These are phyloP conservation scores for Fennellomyces sp. DNA, from an alignment of 371 early-diverging fungal species.

Conservation along the genomic window DNA sequence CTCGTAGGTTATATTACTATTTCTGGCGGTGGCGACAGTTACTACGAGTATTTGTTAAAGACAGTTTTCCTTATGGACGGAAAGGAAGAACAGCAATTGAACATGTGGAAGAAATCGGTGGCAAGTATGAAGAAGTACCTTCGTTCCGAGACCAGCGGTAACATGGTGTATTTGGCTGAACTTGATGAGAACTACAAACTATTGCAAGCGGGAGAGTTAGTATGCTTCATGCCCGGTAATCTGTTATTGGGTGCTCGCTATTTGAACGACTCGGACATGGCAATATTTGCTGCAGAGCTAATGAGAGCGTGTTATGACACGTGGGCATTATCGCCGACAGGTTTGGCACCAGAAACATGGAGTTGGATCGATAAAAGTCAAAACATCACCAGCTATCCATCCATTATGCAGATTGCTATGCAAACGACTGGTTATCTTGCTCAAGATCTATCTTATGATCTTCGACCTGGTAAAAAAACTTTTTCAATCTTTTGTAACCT, in stretches of 20 bases:
- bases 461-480: constrained; percentile 29
- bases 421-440: constrained; percentile 25
- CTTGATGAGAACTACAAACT: constrained; percentile 26
- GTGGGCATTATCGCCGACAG: constrained; percentile 41
- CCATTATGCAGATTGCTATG: constrained; percentile 28
- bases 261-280: constrained; percentile 22
- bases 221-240: constrained; percentile 54
- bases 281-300: constrained; percentile 33
- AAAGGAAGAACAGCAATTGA: constrained; percentile 44
- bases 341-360: constrained; percentile 50
- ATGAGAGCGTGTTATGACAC: constrained; percentile 39
- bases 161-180: constrained; percentile 42
- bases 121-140: constrained; percentile 51
- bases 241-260: constrained; percentile 41
- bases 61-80: constrained; percentile 62
- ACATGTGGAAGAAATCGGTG: constrained; percentile 45
- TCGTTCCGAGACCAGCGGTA: constrained; percentile 30
- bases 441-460: constrained; percentile 18
- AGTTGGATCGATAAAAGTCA: constrained; percentile 42
- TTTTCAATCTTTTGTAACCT: not conserved
- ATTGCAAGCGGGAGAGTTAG: constrained; percentile 44
- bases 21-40: constrained; percentile 81
- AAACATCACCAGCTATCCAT: constrained; percentile 21
- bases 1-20: constrained; percentile 48
- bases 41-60: constrained; percentile 85